These are phyloP conservation scores for Spathaspora arborariae DNA, from an alignment of 805 yeast genomes.

Conservation along the genomic window DNA sequence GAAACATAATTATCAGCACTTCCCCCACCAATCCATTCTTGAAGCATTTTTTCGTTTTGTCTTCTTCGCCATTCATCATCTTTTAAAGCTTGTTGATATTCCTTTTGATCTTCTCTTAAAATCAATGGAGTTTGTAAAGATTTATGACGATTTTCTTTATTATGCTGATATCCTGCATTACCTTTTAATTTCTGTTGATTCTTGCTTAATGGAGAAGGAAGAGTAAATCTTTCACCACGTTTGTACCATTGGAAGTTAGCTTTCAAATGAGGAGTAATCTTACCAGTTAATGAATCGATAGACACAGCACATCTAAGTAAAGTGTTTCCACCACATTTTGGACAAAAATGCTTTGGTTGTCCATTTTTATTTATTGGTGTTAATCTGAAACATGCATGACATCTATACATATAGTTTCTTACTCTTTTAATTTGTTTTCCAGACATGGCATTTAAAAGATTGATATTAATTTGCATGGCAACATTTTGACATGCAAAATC, in stretches of 20 bases:
- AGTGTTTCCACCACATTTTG: constrained; percentile 93
- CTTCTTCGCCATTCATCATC: constrained; percentile 84
- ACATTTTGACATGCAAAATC: constrained; percentile 98
- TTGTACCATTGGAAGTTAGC: constrained; percentile 90
- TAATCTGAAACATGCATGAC: constrained; percentile 93
- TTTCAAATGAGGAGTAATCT: constrained; percentile 82
- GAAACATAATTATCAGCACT: constrained; percentile 82
- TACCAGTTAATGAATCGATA: constrained; percentile 73
- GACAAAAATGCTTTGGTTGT: constrained; percentile 82
- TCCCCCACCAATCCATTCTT: constrained; percentile 94
- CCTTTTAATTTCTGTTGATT: constrained; percentile 69
- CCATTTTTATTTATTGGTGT: constrained; percentile 76
- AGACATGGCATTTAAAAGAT: constrained; percentile 76
- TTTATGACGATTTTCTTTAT: constrained; percentile 55
- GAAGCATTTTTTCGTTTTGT: constrained; percentile 79
- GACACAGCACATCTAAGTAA: constrained; percentile 87
- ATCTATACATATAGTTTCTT: constrained; percentile 89
- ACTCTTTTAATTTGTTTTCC: constrained; percentile 84
- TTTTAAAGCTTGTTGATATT: constrained; percentile 82
- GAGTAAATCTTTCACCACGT: constrained; percentile 76
- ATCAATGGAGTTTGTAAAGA: constrained; percentile 46
- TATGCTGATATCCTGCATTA: constrained; percentile 75
- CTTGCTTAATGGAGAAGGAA: constrained; percentile 86
- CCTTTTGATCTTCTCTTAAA: constrained; percentile 91
- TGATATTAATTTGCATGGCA: constrained; percentile 83